phyloP scores from a whole-genome alignment of 2,329 filamentous ascomycete genomes.

The Ophiocordyceps camponoti-floridani region DNA sequence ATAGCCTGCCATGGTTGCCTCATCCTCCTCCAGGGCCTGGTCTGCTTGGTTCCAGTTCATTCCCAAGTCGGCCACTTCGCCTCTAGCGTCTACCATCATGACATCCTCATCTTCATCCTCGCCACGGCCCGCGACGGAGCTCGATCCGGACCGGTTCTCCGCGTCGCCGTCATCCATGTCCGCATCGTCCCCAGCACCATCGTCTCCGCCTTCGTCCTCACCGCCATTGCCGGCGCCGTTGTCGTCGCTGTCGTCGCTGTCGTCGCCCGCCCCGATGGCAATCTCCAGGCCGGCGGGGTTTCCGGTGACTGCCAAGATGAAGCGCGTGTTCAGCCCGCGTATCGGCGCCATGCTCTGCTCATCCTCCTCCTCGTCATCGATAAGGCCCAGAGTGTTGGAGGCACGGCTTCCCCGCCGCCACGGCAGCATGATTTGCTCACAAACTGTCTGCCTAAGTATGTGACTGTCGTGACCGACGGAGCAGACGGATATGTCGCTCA shows the following conservation, averaged over 20 bases:
- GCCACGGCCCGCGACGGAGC: slow-evolving; percentile 19
- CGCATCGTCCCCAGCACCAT: slow-evolving; percentile 41
- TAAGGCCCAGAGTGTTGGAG: slow-evolving; percentile 41
- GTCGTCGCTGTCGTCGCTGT: slow-evolving; percentile 14
- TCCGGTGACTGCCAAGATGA: slow-evolving; percentile 16
- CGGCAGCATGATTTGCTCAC: slow-evolving; percentile 74
- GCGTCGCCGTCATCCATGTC: slow-evolving; percentile 23
- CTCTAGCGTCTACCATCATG: slow-evolving; percentile 36
- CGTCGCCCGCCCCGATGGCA: slow-evolving; percentile 9
- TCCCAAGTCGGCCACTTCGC: slow-evolving; percentile 25
- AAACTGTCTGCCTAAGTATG: slow-evolving; percentile 65
- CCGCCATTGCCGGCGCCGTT: slow-evolving; percentile 15
- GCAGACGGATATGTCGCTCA: slow-evolving; percentile 81
- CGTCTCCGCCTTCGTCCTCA: slow-evolving; percentile 31
- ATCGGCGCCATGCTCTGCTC: slow-evolving; percentile 25
- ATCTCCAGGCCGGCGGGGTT: slow-evolving; percentile 11
- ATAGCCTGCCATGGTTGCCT: slow-evolving; percentile 63
- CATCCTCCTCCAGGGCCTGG: slow-evolving; percentile 54
- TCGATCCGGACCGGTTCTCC: slow-evolving; percentile 15
- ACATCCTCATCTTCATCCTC: slow-evolving; percentile 36
- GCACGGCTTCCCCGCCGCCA: slow-evolving; percentile 80
- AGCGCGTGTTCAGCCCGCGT: slow-evolving; percentile 16
- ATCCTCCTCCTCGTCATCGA: slow-evolving; percentile 27
- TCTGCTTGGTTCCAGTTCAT: slow-evolving; percentile 37
- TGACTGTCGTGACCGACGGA: slow-evolving; percentile 64